A percentile compares a stretch with the other conserved stretches of the same genome.
Evolutionary conservation across 228 moss, liverwort and hornwort species (phyloP).

Genomic region (Sphagnum fallax): DNA sequence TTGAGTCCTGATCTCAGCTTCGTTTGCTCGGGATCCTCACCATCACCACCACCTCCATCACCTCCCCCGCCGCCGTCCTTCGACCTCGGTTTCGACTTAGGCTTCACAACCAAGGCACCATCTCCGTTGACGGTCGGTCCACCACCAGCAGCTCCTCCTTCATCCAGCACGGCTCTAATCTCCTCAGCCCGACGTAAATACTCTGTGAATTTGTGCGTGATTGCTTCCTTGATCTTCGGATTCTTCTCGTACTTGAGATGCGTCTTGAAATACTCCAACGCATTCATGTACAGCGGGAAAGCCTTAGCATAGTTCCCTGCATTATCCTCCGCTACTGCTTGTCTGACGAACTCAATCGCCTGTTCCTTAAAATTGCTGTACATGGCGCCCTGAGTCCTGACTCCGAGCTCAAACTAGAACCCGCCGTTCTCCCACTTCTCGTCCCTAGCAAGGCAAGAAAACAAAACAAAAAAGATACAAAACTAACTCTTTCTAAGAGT

Average conservation of each 20-base stretch:
- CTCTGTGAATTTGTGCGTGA: conserved; percentile 98
- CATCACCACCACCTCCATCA: conserved; percentile 69
- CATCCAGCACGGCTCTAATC: conserved; percentile 95
- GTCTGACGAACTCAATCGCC: conserved; percentile 98
- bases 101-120: conserved; percentile 74
- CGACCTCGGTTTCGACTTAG: conserved; percentile 64
- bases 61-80: conserved; percentile 31
- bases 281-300: conserved; percentile 99
- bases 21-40: conserved; percentile 91
- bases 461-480: too few relatives aligned
- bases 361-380: conserved; percentile 99
- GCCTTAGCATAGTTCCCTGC: conserved; percentile 99
- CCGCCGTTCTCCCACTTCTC: too few relatives aligned
- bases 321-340: conserved; percentile 97
- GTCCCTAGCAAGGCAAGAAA: too few relatives aligned
- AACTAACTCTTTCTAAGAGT: too few relatives aligned
- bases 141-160: conserved; percentile 34
- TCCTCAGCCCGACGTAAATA: conserved; percentile 95
- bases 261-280: conserved; percentile 99
- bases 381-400: conserved; percentile 22
- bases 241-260: conserved; percentile 99
- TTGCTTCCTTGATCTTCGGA: conserved; percentile 98
- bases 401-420: too few relatives aligned
- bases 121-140: conserved; percentile 74
- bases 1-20: conserved; percentile 88